Conservation (phyloP, 108 stramenopile genomes). For the Cyclostephanos tholiformis region DNA sequence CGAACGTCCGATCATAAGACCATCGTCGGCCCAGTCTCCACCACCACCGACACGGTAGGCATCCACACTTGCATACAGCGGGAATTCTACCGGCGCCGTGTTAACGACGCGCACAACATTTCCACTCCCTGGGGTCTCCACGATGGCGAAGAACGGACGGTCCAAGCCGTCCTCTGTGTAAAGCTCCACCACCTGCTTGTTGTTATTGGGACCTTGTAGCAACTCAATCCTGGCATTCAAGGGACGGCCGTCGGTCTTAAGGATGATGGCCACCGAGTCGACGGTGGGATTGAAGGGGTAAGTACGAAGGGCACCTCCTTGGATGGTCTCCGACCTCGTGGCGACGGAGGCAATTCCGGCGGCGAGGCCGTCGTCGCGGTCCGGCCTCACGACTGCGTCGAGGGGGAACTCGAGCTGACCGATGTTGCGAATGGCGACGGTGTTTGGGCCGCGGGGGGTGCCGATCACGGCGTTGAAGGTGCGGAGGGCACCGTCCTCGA, state of each 20-base stretch:
- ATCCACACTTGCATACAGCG: conserved; percentile 71
- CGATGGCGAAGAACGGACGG: conserved; percentile 74
- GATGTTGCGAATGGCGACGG: conserved; percentile 81
- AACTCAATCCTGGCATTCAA: conserved; percentile 80
- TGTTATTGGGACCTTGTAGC: conserved; percentile 87
- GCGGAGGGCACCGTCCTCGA: conserved; percentile 77
- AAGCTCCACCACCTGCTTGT: conserved; percentile 85
- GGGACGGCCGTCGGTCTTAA: conserved; percentile 81
- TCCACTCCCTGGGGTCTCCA: conserved; percentile 82
- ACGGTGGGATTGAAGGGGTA: conserved; percentile 75
- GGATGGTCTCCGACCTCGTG: conserved; percentile 58
- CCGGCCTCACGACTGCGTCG: conserved; percentile 64
- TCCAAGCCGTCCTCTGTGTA: conserved; percentile 86
- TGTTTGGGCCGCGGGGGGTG: conserved; percentile 75
- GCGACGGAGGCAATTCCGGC: conserved; percentile 51
- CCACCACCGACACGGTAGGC: conserved; percentile 65
- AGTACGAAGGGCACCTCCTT: conserved; percentile 79
- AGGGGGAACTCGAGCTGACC: conserved; percentile 80
- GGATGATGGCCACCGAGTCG: conserved; percentile 64
- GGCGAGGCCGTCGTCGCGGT: conserved; percentile 54
- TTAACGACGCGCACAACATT: conserved; percentile 83
- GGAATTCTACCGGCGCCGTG: conserved; percentile 84
- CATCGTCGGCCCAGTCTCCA: conserved; percentile 48
- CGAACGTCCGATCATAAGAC: conserved; percentile 49
- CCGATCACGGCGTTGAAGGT: conserved; percentile 76